These are phyloP conservation scores for Excoecaria agallocha DNA, from an alignment of 345 rosid species.

Conservation along the genomic window DNA sequence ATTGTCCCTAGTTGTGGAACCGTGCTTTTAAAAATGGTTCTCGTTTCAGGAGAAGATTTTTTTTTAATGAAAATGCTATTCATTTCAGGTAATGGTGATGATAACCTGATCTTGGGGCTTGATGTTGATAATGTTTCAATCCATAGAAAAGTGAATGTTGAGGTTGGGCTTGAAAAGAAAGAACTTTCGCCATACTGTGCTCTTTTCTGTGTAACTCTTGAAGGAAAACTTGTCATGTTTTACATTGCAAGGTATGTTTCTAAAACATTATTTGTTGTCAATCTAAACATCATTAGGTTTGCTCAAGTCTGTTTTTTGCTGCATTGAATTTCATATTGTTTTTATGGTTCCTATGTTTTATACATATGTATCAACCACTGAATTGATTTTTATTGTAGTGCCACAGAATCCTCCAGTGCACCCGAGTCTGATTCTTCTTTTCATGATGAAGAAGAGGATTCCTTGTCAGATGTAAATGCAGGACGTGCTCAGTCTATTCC, in stretches of 20 bases:
- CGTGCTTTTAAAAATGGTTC: conserved; percentile 1
- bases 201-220: conserved; percentile 81
- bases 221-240: conserved; percentile 83
- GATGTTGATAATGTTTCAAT: conserved; percentile 60
- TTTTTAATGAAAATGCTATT: conserved; percentile 1
- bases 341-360: conserved; percentile 9
- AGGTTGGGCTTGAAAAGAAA: conserved; percentile 54
- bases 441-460: conserved; percentile 57
- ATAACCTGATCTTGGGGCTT: conserved; percentile 87
- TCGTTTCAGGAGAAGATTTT: too few species aligned
- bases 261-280: conserved; percentile 5
- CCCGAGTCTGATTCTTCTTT: conserved; percentile 33
- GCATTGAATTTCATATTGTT: background rate
- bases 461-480: conserved; percentile 25
- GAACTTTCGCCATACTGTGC: conserved; percentile 71
- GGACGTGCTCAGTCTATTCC: conserved; percentile 33
- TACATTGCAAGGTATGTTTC: conserved; percentile 68
- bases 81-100: conserved; percentile 67
- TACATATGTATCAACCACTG: conserved; percentile 14
- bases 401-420: conserved; percentile 37
- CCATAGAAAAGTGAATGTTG: conserved; percentile 57
- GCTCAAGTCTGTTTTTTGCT: background rate
- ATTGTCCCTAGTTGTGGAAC: background rate
- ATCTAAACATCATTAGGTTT: background rate
- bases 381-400: conserved; percentile 43